Base-by-base conservation (phyloP, 768 basidiomycete species). In the Astraeus odoratus region DNA sequence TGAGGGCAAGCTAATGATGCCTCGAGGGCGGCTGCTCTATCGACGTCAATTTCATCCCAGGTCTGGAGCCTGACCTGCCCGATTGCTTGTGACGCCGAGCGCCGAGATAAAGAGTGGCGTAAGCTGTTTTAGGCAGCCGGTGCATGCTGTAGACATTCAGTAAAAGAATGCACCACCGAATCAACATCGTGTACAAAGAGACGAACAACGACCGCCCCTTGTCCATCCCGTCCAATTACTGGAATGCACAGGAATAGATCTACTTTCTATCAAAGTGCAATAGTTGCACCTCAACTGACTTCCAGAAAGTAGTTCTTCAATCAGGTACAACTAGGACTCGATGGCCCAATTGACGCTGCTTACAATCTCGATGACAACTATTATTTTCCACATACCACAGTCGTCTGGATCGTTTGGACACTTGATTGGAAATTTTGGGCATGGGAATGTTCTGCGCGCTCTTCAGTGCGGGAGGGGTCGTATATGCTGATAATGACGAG, bases 331-430 rank as follows among this genome's bases (percentile, higher is more conserved):
- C n/a, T 68, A 65, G 4, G 54, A 40, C 30, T 65, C 63, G 33
- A 64, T 56, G 40, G 57, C 60, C 46, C 63, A 69, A 25, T 60
- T 55, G 43, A 67, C 56, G 31, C 62, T 58, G 20, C 78, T 80
- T 26, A 74, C 72, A 29, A 76, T 74, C 61, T 92, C 84, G 44
- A 96, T 91, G 34, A 94, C 72, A 20, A 88, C 83, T 75, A 96
- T 75, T 88, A 96, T 92, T 42, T 81, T 75, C 8, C 77, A 67
- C 20, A 95, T 69, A 2, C 93, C 93, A 65, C 94, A 94, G 61
- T 94, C 90, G 57, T 94, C 81, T n/a, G 77, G 77, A 39, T 84
- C 63, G 33, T 77, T 59, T 26, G 73, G 69, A 36, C 65, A 74
- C 50, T 71, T 78, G 36, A 27, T 7, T 33, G 67, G 66, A 2